Percentiles rank a stretch among this genome's conserved stretches.
phyloP scores from a whole-genome alignment of 2,329 filamentous ascomycete species.

The Aspergillus japonicus region DNA sequence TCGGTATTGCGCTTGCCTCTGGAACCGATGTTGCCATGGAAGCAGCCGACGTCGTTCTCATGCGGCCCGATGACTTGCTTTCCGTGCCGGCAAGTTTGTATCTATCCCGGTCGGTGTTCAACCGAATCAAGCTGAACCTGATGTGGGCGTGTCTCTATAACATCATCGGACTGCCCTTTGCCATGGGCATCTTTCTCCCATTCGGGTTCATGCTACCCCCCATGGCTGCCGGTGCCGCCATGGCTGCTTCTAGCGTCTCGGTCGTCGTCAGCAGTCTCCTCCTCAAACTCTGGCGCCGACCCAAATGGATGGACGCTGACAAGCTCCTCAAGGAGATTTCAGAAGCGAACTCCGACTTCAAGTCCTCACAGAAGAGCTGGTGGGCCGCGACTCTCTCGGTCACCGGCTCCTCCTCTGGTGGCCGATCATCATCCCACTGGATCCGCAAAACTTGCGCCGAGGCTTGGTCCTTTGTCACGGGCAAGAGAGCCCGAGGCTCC shows the following conservation, averaged over 20 bases:
- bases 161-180: constrained; percentile 83
- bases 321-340: constrained; percentile 58
- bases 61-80: constrained; percentile 87
- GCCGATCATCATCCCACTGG: constrained; percentile 20
- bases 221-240: constrained; percentile 90
- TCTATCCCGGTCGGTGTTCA: constrained; percentile 81
- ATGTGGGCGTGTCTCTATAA: constrained; percentile 95
- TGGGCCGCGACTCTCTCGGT: constrained; percentile 32
- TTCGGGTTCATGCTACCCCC: constrained; percentile 81
- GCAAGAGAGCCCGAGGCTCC: constrained; percentile 22
- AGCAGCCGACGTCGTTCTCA: constrained; percentile 91
- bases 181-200: constrained; percentile 93
- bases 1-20: constrained; percentile 88
- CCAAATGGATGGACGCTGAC: constrained; percentile 79
- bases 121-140: constrained; percentile 89
- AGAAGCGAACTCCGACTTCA: constrained; percentile 24
- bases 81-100: constrained; percentile 85
- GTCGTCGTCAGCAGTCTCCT: constrained; percentile 82
- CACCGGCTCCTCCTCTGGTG: constrained; percentile 15
- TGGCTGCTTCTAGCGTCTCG: constrained; percentile 86
- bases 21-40: constrained; percentile 98
- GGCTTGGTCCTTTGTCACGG: constrained; percentile 32
- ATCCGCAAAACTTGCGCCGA: constrained; percentile 19
- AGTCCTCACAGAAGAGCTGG: constrained; percentile 25
- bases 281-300: constrained; percentile 81